Evolutionary conservation across 768 basidiomycete species (phyloP).

Genomic region (Suillus alpinus): DNA sequence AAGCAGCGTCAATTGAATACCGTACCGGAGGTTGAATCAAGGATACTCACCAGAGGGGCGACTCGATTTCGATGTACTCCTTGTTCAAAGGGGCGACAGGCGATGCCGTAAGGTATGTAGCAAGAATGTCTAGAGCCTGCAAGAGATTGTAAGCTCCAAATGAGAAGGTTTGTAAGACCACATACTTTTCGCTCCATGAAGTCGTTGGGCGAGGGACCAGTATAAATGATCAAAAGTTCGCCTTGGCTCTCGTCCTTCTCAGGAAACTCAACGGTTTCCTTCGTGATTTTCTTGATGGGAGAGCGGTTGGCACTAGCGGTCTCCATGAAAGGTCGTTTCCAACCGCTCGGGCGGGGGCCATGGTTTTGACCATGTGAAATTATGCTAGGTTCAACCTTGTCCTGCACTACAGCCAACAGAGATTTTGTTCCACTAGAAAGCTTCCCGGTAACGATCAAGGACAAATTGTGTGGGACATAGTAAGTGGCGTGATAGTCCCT

Average conservation of each 20-base stretch:
- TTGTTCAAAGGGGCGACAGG: slow-evolving; percentile 81
- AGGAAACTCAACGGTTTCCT: slow-evolving; percentile 83
- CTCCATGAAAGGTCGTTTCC: slow-evolving; percentile 95
- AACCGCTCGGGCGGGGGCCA: slow-evolving; percentile 71
- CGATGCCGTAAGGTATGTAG: slow-evolving; percentile 86
- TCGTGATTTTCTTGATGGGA: slow-evolving; percentile 50
- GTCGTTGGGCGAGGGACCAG: slow-evolving; percentile 72
- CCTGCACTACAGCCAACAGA: slow-evolving; percentile 78
- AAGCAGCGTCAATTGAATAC: not conserved
- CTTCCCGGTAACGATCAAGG: slow-evolving; percentile 86
- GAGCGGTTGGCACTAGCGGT: slow-evolving; percentile 68
- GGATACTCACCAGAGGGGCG: slow-evolving; percentile 73
- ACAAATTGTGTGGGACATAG: slow-evolving; percentile 93
- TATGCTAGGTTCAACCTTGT: slow-evolving; percentile 79
- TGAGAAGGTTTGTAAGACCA: slow-evolving; percentile 2
- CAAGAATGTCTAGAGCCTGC: slow-evolving; percentile 81
- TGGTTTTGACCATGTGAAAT: slow-evolving; percentile 69
- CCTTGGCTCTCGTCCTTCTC: slow-evolving; percentile 96
- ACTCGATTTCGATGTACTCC: slow-evolving; percentile 88
- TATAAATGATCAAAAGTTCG: slow-evolving; percentile 73
- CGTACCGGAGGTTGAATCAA: not conserved
- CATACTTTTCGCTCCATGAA: slow-evolving; percentile 71
- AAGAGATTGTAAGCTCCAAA: not conserved
- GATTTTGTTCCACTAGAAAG: slow-evolving; percentile 72
- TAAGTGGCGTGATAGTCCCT: slow-evolving; percentile 83